Percentiles rank a stretch among this genome's conserved stretches.
These are phyloP conservation scores for Amphirosellinia nigrospora DNA, from an alignment of 495 filamentous ascomycete species.

Conservation along the genomic window DNA sequence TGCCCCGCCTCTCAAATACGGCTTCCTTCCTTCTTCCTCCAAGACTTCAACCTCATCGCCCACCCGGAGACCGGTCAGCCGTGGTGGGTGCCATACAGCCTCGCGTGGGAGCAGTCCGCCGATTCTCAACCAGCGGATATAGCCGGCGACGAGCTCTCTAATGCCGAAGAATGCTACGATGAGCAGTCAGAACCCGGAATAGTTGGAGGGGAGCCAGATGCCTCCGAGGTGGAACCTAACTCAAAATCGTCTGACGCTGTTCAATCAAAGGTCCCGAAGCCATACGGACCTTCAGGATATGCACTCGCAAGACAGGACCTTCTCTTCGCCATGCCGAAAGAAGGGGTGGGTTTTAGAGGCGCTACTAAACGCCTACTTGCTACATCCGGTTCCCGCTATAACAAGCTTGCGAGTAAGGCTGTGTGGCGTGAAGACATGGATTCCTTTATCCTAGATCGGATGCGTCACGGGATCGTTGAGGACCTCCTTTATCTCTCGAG, in stretches of 20 bases:
- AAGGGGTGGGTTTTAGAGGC: slow-evolving; percentile 2
- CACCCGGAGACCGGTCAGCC: slow-evolving; percentile 61
- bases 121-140: slow-evolving; percentile 5
- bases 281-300: slow-evolving; percentile 25
- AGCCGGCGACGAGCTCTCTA: slow-evolving; percentile 1
- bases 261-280: neutral
- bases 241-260: neutral
- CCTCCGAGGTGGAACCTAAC: neutral
- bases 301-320: slow-evolving; percentile 35
- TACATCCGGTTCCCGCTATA: slow-evolving; percentile 2
- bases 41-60: slow-evolving; percentile 62
- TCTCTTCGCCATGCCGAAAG: slow-evolving; percentile 21
- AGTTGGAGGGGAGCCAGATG: neutral
- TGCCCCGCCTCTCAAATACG: slow-evolving; percentile 62
- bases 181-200: neutral
- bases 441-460: slow-evolving; percentile 58
- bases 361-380: slow-evolving; percentile 16
- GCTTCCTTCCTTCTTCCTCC: slow-evolving; percentile 69
- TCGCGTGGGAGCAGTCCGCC: slow-evolving; percentile 44
- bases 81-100: slow-evolving; percentile 64
- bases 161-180: neutral
- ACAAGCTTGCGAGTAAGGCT: slow-evolving; percentile 16
- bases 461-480: slow-evolving; percentile 57
- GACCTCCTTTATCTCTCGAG: slow-evolving; percentile 40
- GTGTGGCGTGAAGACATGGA: slow-evolving; percentile 75